Conservation (phyloP, 805 yeast genomes). For the Lipomyces yamadae region DNA sequence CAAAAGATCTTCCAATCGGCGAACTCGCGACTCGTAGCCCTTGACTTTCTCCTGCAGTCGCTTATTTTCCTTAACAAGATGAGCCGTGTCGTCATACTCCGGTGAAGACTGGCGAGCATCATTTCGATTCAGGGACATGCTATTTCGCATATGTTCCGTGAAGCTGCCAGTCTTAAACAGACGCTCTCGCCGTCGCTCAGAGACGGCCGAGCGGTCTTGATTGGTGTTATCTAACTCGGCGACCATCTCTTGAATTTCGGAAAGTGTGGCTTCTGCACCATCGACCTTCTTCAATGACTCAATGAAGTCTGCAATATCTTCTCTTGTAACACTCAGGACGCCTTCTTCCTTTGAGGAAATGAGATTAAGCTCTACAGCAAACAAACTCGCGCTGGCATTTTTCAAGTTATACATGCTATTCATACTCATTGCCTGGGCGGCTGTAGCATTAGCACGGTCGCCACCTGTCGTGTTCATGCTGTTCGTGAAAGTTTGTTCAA, state of each 20-base stretch:
- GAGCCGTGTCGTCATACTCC: background rate
- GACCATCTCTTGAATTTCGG: slow-evolving; percentile 43
- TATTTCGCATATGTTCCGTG: slow-evolving; percentile 24
- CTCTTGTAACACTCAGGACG: slow-evolving; percentile 19
- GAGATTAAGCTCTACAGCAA: slow-evolving; percentile 38
- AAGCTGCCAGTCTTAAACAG: slow-evolving; percentile 28
- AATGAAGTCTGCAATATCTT: slow-evolving; percentile 39
- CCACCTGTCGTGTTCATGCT: slow-evolving; percentile 5
- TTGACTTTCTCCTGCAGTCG: slow-evolving; percentile 51
- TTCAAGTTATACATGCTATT: slow-evolving; percentile 20
- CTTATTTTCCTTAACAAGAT: slow-evolving; percentile 15
- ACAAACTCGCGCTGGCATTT: slow-evolving; percentile 33
- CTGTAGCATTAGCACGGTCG: slow-evolving; percentile 1
- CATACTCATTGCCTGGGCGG: slow-evolving; percentile 12
- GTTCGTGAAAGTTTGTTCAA: slow-evolving; percentile 20
- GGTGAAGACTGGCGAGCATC: slow-evolving; percentile 14
- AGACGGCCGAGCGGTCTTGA: slow-evolving; percentile 3
- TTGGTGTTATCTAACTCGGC: slow-evolving; percentile 32
- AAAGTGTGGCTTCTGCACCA: slow-evolving; percentile 39
- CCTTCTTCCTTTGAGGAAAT: slow-evolving; percentile 22
- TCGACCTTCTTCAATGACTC: slow-evolving; percentile 37
- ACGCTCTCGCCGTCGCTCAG: slow-evolving; percentile 22
- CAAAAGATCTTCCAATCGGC: slow-evolving; percentile 73
- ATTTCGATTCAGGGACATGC: slow-evolving; percentile 25
- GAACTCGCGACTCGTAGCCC: slow-evolving; percentile 73